Conservation (phyloP, 164 flowering plant species). For the Liquidambar formosana region DNA sequence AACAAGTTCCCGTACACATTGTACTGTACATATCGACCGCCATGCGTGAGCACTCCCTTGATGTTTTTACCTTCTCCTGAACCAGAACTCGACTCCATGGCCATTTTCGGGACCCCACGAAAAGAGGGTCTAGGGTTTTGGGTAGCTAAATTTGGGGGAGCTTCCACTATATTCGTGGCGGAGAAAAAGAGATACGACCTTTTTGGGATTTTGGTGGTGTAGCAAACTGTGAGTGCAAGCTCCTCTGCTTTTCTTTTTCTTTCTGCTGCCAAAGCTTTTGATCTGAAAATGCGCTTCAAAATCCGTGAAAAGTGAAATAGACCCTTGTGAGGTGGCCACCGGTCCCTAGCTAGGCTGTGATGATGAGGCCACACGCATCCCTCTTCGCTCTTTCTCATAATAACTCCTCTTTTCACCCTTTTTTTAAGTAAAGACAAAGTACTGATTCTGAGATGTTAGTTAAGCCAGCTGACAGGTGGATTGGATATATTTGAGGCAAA, state of each 20-base stretch:
- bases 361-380: too few relatives aligned
- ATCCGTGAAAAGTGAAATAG: slow-evolving; percentile 18
- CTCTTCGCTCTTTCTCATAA: too few relatives aligned
- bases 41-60: slow-evolving; percentile 54
- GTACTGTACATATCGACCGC: slow-evolving; percentile 61
- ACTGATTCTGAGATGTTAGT: too few relatives aligned
- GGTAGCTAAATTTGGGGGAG: neutral
- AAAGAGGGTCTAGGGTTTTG: neutral
- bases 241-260: neutral
- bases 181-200: neutral
- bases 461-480: too few relatives aligned
- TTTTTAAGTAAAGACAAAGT: too few relatives aligned
- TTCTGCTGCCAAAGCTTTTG: slow-evolving; percentile 7
- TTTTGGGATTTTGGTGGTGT: too few relatives aligned
- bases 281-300: slow-evolving; percentile 16
- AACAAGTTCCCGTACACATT: slow-evolving; percentile 67
- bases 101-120: slow-evolving; percentile 8
- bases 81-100: slow-evolving; percentile 28
- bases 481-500: too few relatives aligned
- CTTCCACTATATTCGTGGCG: neutral
- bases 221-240: slow-evolving; percentile 3
- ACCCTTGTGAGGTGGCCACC: neutral
- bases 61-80: slow-evolving; percentile 28
- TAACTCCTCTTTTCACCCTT: too few relatives aligned
- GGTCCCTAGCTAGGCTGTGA: too few relatives aligned